Evolutionary conservation across 2,329 filamentous ascomycete genomes (phyloP), one percentile per base, ranked within the genome.

Genomic region (Colletotrichum sp.): DNA sequence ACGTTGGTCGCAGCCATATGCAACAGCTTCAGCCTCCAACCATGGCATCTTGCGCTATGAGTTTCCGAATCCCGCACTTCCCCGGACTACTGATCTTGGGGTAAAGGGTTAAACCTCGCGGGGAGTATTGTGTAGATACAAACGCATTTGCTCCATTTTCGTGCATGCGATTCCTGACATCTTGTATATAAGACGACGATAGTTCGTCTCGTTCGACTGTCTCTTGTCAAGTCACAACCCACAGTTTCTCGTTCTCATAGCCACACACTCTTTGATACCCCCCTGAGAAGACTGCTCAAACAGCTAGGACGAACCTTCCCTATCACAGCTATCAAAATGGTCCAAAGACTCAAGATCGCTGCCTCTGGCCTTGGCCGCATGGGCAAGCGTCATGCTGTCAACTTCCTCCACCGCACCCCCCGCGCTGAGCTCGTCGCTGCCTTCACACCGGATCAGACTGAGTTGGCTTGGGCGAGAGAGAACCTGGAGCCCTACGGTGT

Each of bases 301-400:
- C 28, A 9, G 6, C 28, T 0, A 30, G 2, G 4, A 62, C 28
- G 10, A 62, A 21, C 3, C 15, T 15, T 10, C 0, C 26, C 5
- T 12, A n/a, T 24, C 59, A 62, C 15, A 0, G 2, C 15, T 15
- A 16, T 9, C 28, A 62, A 0, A 8, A 62, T 76, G 69, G 69
- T 72, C 1, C 68, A 77, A 44, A 83, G 81, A 72, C 81, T 89
- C 76, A 83, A 86, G 77, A 82, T 90, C 69, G 89, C 83, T 62
- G 86, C 86, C 39, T 87, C 87, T 34, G 88, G 89, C 70, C 87
- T 90, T 32, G 88, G 89, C 55, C 87, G 89, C 69, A 90, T 90
- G 87, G 89, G 89, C 62, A 85, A 87, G 72, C 85, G 88, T 18
- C 88, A 90, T 81, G 88, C 87, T 57, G 80, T 87, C 64, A 89